Conservation (phyloP, 75 land plant genomes). For the Picea glauca region DNA sequence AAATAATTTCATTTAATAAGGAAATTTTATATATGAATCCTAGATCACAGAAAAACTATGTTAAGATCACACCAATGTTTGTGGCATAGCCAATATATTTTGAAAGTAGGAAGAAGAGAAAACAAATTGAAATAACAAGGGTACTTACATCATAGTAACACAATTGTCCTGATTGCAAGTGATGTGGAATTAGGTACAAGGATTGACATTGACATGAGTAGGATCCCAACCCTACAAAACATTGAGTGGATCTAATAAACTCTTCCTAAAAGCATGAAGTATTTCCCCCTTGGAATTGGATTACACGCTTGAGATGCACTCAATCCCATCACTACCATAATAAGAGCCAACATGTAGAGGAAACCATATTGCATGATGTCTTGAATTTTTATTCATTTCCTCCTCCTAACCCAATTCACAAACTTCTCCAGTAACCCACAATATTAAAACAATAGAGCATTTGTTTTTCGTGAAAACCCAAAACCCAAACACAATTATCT, state of each 20-base stretch:
- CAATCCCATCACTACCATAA: not conserved
- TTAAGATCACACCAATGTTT: not conserved
- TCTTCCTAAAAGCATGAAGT: conserved; percentile 60
- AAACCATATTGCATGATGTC: not conserved
- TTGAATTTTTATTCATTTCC: not conserved
- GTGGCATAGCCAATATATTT: not conserved
- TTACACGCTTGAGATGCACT: not conserved
- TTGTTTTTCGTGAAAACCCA: too few species aligned
- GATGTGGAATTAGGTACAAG: conserved; percentile 96
- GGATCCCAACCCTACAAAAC: conserved; percentile 97
- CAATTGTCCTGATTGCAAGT: conserved; percentile 81
- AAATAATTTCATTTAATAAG: not conserved
- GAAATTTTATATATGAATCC: not conserved
- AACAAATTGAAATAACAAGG: conserved; percentile 3
- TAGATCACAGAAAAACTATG: not conserved
- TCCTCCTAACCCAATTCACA: too few species aligned
- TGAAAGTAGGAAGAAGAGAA: not conserved
- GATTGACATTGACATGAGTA: conserved; percentile 85
- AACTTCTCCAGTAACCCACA: too few species aligned
- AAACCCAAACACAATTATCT: too few species aligned
- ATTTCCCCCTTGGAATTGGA: conserved; percentile 80
- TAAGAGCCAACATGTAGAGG: not conserved
- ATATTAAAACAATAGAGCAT: too few species aligned
- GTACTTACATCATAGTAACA: conserved; percentile 74
- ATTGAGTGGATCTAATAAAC: conserved; percentile 81